phyloP scores from a whole-genome alignment of 2,329 filamentous ascomycete species.

The Paecilomyces sp. region DNA sequence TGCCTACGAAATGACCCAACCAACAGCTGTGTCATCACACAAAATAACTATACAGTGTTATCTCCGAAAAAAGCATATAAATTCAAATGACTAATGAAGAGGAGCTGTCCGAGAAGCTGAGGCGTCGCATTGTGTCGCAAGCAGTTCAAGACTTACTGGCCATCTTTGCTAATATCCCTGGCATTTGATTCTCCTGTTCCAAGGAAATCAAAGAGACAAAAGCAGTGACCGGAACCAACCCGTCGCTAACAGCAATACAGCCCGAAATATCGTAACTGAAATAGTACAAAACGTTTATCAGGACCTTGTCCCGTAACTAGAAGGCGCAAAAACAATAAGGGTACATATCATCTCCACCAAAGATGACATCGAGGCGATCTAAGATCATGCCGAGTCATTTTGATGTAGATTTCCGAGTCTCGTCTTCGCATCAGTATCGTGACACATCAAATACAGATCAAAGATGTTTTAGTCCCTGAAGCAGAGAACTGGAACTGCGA shows the following conservation, averaged over 20 bases:
- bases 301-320: not conserved
- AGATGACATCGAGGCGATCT: not conserved
- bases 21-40: not conserved
- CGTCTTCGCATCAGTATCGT: not conserved
- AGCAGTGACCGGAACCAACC: not conserved
- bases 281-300: not conserved
- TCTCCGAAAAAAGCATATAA: not conserved
- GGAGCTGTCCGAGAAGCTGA: not conserved
- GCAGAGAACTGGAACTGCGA: not conserved
- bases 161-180: not conserved
- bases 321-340: not conserved
- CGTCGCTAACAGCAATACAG: not conserved
- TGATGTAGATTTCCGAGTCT: not conserved
- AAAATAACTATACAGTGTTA: not conserved
- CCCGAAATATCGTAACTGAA: not conserved
- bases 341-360: not conserved
- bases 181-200: not conserved
- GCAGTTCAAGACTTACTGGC: not conserved
- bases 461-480: not conserved
- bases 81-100: not conserved
- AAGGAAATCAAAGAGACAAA: not conserved
- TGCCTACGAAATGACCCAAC: not conserved
- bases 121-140: not conserved
- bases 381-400: not conserved
- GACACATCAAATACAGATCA: not conserved